Evolutionary conservation across 352 stramenopile genomes (phyloP).

Genomic region (Pythium oligandrum): DNA sequence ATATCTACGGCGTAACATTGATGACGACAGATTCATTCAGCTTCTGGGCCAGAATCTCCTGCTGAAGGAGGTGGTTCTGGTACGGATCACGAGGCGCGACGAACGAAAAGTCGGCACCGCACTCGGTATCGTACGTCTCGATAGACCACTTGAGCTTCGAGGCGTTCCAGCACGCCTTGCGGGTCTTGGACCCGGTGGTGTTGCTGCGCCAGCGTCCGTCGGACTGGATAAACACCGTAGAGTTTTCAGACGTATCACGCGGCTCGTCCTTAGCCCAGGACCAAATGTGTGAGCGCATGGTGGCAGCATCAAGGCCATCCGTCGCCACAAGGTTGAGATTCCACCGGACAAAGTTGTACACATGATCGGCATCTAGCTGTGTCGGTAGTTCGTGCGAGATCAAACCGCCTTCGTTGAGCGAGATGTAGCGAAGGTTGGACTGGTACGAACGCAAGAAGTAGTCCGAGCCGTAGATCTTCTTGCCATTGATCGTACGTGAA

Average conservation of each 20-base stretch:
- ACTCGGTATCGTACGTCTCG: slow-evolving; percentile 19
- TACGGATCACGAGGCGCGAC: slow-evolving; percentile 32
- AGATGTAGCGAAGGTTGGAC: slow-evolving; percentile 43
- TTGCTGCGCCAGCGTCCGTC: slow-evolving; percentile 30
- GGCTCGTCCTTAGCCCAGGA: slow-evolving; percentile 49
- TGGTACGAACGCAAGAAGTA: slow-evolving; percentile 45
- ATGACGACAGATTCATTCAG: slow-evolving; percentile 44
- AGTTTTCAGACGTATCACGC: slow-evolving; percentile 15
- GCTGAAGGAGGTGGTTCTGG: slow-evolving; percentile 43
- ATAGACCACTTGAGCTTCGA: slow-evolving; percentile 31
- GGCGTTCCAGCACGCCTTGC: slow-evolving; percentile 41
- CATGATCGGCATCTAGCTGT: slow-evolving; percentile 33
- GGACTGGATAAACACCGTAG: slow-evolving; percentile 28
- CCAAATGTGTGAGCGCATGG: slow-evolving; percentile 48
- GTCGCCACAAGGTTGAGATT: slow-evolving; percentile 50
- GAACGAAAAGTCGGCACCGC: slow-evolving; percentile 23
- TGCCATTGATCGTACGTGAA: slow-evolving; percentile 26
- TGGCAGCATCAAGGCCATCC: slow-evolving; percentile 37
- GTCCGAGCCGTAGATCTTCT: slow-evolving; percentile 41
- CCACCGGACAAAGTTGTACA: slow-evolving; percentile 42
- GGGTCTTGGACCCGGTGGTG: slow-evolving; percentile 18
- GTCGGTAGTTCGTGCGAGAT: slow-evolving; percentile 21
- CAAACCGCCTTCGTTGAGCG: slow-evolving; percentile 22
- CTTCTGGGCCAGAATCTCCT: slow-evolving; percentile 20
- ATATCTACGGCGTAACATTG: neutral